phyloP scores from a whole-genome alignment of 768 basidiomycete species.

The Boletales sp. region DNA sequence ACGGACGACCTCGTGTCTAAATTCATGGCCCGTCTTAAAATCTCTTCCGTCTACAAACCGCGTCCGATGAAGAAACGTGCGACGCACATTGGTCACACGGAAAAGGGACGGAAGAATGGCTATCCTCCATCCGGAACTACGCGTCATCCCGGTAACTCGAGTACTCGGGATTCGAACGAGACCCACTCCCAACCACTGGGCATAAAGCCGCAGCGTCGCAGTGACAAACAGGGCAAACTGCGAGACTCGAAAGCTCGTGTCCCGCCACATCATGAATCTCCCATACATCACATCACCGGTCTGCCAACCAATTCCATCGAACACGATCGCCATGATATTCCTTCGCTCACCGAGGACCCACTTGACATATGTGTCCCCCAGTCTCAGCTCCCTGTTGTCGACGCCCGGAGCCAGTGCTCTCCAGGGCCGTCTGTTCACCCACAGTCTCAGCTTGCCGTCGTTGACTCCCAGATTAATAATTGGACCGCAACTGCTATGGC shows the following conservation, averaged over 20 bases:
- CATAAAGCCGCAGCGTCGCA: constrained; percentile 36
- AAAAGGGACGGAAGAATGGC: constrained; percentile 19
- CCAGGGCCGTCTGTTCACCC: too few species aligned
- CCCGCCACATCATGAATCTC: constrained; percentile 8
- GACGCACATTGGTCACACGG: constrained; percentile 25
- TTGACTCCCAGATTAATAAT: too few species aligned
- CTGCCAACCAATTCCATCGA: neutral
- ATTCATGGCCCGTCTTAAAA: constrained; percentile 57
- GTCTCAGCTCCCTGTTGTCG: too few species aligned
- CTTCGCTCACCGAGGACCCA: constrained; percentile 1
- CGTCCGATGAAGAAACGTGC: constrained; percentile 52
- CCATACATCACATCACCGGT: neutral
- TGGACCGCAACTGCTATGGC: too few species aligned
- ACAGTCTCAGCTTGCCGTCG: too few species aligned
- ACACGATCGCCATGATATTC: constrained; percentile 1
- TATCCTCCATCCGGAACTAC: constrained; percentile 6
- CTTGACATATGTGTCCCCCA: constrained; percentile 9
- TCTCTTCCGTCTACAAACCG: constrained; percentile 70
- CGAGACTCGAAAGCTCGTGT: constrained; percentile 42
- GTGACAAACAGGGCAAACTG: constrained; percentile 47
- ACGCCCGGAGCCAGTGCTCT: neutral
- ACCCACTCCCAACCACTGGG: constrained; percentile 8
- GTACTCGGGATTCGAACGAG: neutral
- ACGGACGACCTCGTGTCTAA: constrained; percentile 4
- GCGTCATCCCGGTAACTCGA: neutral